These are phyloP conservation scores for Podospora comata DNA, from an alignment of 495 filamentous ascomycete genomes.

Conservation along the genomic window DNA sequence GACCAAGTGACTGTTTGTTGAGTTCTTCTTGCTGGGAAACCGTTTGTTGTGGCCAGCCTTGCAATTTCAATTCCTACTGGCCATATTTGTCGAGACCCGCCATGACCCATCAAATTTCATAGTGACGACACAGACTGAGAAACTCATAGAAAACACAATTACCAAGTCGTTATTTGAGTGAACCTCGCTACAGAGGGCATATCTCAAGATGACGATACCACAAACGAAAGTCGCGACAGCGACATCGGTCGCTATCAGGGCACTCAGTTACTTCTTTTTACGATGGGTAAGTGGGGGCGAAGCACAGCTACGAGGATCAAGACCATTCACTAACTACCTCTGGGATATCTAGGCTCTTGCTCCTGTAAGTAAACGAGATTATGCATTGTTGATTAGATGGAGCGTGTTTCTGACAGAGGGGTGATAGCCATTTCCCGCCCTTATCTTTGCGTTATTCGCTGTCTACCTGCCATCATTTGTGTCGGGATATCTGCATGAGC, in stretches of 20 bases:
- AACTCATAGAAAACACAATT: background rate
- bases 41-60: background rate
- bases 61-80: background rate
- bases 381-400: background rate
- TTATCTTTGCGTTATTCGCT: constrained; percentile 66
- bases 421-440: constrained; percentile 54
- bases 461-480: constrained; percentile 71
- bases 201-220: constrained; percentile 24
- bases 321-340: background rate
- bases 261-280: constrained; percentile 69
- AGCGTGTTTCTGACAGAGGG: constrained; percentile 18
- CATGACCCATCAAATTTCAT: background rate
- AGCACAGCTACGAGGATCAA: background rate
- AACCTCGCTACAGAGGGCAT: background rate
- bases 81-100: background rate
- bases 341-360: constrained; percentile 19
- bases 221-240: constrained; percentile 32
- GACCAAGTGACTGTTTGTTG: background rate
- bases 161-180: background rate
- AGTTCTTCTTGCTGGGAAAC: background rate
- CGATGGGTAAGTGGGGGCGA: constrained; percentile 66
- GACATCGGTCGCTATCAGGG: constrained; percentile 58
- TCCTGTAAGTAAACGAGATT: constrained; percentile 35
- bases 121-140: constrained; percentile 1
- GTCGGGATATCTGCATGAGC: constrained; percentile 52